Evolutionary conservation across 106 monocot species (phyloP).

Genomic region (Amphibolis antarctica): DNA sequence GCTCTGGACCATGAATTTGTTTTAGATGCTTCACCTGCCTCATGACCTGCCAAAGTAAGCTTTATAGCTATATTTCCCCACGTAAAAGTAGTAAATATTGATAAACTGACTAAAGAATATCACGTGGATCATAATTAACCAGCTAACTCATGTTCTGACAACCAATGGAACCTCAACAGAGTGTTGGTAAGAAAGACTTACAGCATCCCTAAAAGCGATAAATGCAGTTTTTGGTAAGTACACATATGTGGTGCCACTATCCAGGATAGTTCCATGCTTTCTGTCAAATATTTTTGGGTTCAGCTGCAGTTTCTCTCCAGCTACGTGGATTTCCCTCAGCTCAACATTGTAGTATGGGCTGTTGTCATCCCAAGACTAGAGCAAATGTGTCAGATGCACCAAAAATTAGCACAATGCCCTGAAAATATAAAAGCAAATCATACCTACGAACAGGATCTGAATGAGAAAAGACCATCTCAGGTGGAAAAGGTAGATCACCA

Average conservation of each 20-base stretch:
- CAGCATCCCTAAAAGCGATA: slow-evolving; percentile 67
- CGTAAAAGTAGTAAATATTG: neutral
- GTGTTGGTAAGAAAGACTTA: slow-evolving; percentile 22
- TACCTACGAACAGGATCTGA: slow-evolving; percentile 90
- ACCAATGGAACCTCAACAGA: neutral
- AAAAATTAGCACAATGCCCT: slow-evolving; percentile 22
- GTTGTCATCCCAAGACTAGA: slow-evolving; percentile 78
- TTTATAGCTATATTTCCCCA: neutral
- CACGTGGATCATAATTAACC: too few species aligned
- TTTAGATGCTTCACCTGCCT: slow-evolving; percentile 22
- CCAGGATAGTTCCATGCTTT: slow-evolving; percentile 91
- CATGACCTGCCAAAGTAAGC: slow-evolving; percentile 1
- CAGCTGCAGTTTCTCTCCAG: slow-evolving; percentile 57
- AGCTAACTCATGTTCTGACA: neutral
- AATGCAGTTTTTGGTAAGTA: slow-evolving; percentile 89
- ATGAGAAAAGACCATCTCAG: slow-evolving; percentile 65
- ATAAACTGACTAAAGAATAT: neutral
- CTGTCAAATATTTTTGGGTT: slow-evolving; percentile 61
- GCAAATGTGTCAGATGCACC: slow-evolving; percentile 60
- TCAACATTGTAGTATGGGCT: slow-evolving; percentile 99
- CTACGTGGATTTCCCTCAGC: slow-evolving; percentile 86
- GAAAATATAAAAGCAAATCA: slow-evolving; percentile 9
- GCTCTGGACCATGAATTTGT: slow-evolving; percentile 82
- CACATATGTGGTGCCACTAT: slow-evolving; percentile 97
- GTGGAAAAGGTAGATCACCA: slow-evolving; percentile 62